A percentile compares a stretch with the other conserved stretches of the same genome.
Evolutionary conservation across 345 rosid species (phyloP).

Genomic region (Gossypium raimondii): DNA sequence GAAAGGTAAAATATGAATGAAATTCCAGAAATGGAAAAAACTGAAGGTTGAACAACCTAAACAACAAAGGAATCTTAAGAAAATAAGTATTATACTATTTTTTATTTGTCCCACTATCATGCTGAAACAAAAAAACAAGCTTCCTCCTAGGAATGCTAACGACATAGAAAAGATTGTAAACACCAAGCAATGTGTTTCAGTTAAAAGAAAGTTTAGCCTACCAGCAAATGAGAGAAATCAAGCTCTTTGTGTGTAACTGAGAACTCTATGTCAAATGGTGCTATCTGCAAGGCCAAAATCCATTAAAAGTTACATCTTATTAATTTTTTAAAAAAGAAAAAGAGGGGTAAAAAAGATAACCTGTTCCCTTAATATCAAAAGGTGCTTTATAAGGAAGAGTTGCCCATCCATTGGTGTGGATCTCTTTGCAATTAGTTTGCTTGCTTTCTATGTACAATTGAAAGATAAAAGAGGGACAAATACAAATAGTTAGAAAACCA

Average conservation of each 20-base stretch:
- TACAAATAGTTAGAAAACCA: conserved; percentile 7
- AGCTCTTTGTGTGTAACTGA: conserved; percentile 95
- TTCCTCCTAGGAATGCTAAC: neutral
- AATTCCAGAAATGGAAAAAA: conserved; percentile 3
- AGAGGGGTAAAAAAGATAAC: conserved; percentile 32
- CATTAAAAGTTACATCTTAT: conserved; percentile 7
- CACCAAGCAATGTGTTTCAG: neutral
- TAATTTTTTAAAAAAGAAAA: neutral
- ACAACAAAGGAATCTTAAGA: neutral
- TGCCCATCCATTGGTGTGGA: conserved; percentile 87
- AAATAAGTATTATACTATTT: neutral
- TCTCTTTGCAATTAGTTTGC: conserved; percentile 76
- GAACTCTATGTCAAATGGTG: conserved; percentile 95
- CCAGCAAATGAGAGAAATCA: conserved; percentile 95
- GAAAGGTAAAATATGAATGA: neutral
- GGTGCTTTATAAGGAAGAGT: conserved; percentile 89
- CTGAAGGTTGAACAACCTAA: conserved; percentile 14
- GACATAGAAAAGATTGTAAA: neutral
- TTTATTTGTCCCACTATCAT: neutral
- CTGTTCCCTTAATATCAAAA: conserved; percentile 91
- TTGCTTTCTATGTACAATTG: conserved; percentile 67
- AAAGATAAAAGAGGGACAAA: neutral
- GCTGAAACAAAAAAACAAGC: neutral
- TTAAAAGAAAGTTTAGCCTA: conserved; percentile 14
- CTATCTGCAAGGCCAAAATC: conserved; percentile 54